Conservation (phyloP, 306 rosid species). For the Vigna nakashimae region DNA sequence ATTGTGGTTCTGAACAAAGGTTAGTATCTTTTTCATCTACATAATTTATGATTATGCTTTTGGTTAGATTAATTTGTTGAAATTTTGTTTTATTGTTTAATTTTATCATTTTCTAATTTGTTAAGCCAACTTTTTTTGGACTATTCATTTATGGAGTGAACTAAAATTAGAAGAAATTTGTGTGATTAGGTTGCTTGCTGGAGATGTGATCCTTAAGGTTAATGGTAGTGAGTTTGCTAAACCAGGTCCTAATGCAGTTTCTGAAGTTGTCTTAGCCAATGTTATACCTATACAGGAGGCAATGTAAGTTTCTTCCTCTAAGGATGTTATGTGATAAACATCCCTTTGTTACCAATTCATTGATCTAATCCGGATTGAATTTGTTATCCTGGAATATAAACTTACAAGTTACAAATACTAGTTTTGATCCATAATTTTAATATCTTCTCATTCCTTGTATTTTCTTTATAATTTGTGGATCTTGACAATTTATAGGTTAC, state of each 20-base stretch:
- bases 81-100: too few species aligned
- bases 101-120: too few species aligned
- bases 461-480: conserved; percentile 25
- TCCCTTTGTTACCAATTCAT: conserved; percentile 45
- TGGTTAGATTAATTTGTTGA: too few species aligned
- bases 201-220: conserved; percentile 80
- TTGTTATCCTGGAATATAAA: conserved; percentile 51
- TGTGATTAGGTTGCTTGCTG: conserved; percentile 44
- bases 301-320: conserved; percentile 50
- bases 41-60: too few species aligned
- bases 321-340: conserved; percentile 44
- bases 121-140: too few species aligned
- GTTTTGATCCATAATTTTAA: conserved; percentile 31
- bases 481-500: conserved; percentile 16
- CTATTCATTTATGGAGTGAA: too few species aligned
- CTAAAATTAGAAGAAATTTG: too few species aligned
- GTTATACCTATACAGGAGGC: conserved; percentile 36
- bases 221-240: conserved; percentile 75
- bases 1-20: too few species aligned
- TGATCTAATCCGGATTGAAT: conserved; percentile 45
- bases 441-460: conserved; percentile 28
- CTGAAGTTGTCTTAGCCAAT: conserved; percentile 57
- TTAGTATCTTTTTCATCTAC: too few species aligned
- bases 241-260: conserved; percentile 74
- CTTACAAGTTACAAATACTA: conserved; percentile 45